Evolutionary conservation across 345 rosid genomes (phyloP).

Genomic region (Hevea brasiliensis): DNA sequence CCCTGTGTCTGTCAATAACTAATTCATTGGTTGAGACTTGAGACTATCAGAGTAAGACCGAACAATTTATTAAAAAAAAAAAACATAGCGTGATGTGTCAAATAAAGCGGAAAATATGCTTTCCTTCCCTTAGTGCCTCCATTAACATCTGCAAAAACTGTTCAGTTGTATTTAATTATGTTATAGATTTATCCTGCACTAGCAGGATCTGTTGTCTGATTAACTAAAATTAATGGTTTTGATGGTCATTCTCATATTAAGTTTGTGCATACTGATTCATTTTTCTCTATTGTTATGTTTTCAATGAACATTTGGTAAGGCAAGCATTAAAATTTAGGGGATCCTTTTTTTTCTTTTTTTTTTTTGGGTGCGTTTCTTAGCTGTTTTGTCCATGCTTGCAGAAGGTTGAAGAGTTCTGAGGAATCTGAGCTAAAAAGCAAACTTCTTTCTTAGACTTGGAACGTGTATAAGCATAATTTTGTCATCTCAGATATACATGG

Average conservation of each 20-base stretch:
- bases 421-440: conserved; percentile 7
- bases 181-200: not conserved
- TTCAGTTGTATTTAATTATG: not conserved
- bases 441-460: not conserved
- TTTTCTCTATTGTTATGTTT: not conserved
- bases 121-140: not conserved
- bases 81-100: not conserved
- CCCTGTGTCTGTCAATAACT: not conserved
- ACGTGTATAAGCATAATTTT: conserved; percentile 12
- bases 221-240: not conserved
- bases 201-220: not conserved
- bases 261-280: not conserved
- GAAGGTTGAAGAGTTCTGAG: conserved; percentile 11
- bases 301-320: not conserved
- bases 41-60: not conserved
- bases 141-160: not conserved
- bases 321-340: not conserved
- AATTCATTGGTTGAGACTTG: not conserved
- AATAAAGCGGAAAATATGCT: conserved; percentile 1
- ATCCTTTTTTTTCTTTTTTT: not conserved
- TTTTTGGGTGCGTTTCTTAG: not conserved
- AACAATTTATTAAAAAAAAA: not conserved
- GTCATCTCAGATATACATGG: not conserved
- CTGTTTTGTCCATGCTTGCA: conserved; percentile 6
- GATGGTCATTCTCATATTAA: not conserved